A percentile compares a stretch with the other conserved stretches of the same genome.
These are phyloP conservation scores for Phalaenopsis equestris DNA, from an alignment of 106 monocot genomes.

Conservation along the genomic window DNA sequence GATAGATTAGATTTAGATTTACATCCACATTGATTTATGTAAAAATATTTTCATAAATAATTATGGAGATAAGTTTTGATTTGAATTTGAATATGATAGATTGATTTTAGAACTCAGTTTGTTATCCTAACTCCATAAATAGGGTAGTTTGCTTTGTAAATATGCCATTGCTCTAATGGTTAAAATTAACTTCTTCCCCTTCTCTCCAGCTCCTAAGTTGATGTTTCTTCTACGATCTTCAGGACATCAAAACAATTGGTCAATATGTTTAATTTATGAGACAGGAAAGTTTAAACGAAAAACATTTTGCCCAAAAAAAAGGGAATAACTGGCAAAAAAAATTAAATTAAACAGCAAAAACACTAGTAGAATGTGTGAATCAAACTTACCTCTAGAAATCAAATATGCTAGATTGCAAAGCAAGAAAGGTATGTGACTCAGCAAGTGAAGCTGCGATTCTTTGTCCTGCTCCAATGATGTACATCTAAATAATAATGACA, in stretches of 20 bases:
- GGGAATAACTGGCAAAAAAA: background rate
- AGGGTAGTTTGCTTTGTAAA: no score
- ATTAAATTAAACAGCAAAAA: background rate
- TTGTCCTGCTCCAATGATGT: conserved; percentile 10
- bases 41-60: no score
- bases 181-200: no score
- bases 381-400: conserved; percentile 12
- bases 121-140: no score
- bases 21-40: no score
- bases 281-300: background rate
- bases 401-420: conserved; percentile 13
- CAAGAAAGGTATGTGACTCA: conserved; percentile 10
- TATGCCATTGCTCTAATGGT: no score
- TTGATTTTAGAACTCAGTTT: no score
- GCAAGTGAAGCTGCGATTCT: background rate
- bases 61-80: no score
- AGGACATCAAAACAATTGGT: background rate
- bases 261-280: background rate
- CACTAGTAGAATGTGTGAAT: background rate
- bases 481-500: background rate
- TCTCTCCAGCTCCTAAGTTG: background rate
- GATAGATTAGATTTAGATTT: no score
- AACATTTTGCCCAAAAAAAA: background rate
- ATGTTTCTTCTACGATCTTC: background rate
- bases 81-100: no score